These are phyloP conservation scores for Eleusine indica DNA, from an alignment of 176 grass and related monocot species.

Conservation along the genomic window DNA sequence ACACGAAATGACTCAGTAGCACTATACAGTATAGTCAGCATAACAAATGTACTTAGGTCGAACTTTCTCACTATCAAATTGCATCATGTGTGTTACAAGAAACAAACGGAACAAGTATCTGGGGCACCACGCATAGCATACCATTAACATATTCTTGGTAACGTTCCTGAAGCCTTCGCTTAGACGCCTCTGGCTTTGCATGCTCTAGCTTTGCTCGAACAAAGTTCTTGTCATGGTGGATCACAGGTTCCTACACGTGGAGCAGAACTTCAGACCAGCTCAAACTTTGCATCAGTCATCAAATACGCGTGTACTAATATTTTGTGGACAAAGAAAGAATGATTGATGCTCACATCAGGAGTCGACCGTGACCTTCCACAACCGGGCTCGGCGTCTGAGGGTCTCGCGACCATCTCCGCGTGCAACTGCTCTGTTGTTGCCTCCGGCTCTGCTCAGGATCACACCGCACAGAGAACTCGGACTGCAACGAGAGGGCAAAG, in stretches of 20 bases:
- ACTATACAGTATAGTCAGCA: too few relatives aligned
- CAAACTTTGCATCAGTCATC: neutral
- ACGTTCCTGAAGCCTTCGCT: too few relatives aligned
- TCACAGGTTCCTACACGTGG: slow-evolving; percentile 22
- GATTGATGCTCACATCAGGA: slow-evolving; percentile 51
- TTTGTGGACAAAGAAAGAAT: neutral
- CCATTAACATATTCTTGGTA: too few relatives aligned
- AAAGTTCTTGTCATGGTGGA: slow-evolving; percentile 32
- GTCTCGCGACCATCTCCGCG: slow-evolving; percentile 33
- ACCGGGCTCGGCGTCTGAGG: slow-evolving; percentile 33
- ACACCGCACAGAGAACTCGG: too few relatives aligned
- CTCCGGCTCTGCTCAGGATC: slow-evolving; percentile 34
- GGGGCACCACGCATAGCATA: too few relatives aligned
- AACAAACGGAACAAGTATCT: too few relatives aligned
- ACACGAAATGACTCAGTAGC: too few relatives aligned
- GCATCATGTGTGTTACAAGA: too few relatives aligned
- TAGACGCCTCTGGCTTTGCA: too few relatives aligned
- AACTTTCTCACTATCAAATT: too few relatives aligned
- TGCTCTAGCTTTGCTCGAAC: neutral
- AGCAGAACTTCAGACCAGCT: neutral
- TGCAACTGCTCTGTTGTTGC: slow-evolving; percentile 59
- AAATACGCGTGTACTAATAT: neutral
- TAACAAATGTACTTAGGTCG: too few relatives aligned
- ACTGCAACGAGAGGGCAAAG: too few relatives aligned
- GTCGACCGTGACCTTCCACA: slow-evolving; percentile 37